Evolutionary conservation across 2,329 filamentous ascomycete genomes (phyloP).

Genomic region (Cercospora brassicicola): DNA sequence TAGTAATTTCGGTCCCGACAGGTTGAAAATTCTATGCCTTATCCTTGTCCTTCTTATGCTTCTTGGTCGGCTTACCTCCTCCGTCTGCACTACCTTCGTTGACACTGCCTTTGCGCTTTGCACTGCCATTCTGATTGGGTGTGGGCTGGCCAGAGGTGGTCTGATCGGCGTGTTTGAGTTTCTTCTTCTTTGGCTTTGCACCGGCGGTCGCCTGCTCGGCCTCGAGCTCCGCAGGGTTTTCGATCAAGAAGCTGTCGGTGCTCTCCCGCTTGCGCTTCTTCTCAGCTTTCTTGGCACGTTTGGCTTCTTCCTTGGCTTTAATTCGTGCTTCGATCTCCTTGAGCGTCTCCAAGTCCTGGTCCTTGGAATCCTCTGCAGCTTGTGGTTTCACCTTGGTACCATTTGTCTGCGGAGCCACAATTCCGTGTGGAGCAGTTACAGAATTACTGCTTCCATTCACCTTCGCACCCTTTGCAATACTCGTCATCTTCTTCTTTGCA

Average conservation of each 20-base stretch:
- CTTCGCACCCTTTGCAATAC: not conserved
- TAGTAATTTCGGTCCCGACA: not conserved
- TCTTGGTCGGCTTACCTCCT: slow-evolving; percentile 18
- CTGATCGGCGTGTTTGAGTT: slow-evolving; percentile 56
- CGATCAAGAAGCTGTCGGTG: slow-evolving; percentile 28
- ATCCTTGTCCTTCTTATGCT: slow-evolving; percentile 18
- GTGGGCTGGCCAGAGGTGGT: slow-evolving; percentile 29
- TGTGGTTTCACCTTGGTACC: not conserved
- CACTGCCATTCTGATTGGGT: not conserved
- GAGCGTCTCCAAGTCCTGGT: slow-evolving; percentile 32
- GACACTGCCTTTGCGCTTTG: slow-evolving; percentile 9
- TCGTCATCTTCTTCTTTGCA: slow-evolving; percentile 7
- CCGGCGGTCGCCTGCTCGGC: slow-evolving; percentile 53
- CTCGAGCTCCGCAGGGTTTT: slow-evolving; percentile 4
- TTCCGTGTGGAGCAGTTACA: not conserved
- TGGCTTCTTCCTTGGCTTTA: slow-evolving; percentile 32
- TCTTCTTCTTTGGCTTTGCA: slow-evolving; percentile 47
- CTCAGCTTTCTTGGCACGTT: slow-evolving; percentile 28
- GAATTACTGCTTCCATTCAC: not conserved
- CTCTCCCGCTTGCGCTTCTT: slow-evolving; percentile 42
- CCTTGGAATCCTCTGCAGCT: slow-evolving; percentile 24
- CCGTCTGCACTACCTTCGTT: slow-evolving; percentile 2
- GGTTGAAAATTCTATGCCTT: not conserved
- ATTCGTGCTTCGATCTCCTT: slow-evolving; percentile 35
- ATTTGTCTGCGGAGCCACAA: not conserved